Evolutionary conservation across 345 rosid genomes (phyloP), one percentile per base, ranked within the genome.

Genomic region (Passiflora organensis): DNA sequence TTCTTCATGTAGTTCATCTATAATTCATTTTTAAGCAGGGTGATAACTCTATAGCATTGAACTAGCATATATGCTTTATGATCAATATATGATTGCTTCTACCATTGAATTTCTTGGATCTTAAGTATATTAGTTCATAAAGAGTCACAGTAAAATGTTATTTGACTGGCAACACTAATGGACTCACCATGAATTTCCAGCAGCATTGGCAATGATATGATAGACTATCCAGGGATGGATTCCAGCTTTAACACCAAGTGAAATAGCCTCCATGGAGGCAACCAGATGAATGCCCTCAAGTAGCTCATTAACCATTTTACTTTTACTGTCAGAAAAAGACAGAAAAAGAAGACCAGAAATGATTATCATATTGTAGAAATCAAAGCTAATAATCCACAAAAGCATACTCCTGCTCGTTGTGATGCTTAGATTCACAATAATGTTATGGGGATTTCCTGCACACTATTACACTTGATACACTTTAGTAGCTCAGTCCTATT

Each of bases 171-270:
- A 50, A 32, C 22, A 21, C 11, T 17, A 22, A 64, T 38, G 16
- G 48, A 23, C 86, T 62, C 56, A 91, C 98, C 98, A 82, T 69
- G 98, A 91, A 72, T 82, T 91, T 64, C 98, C 98, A 73, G 98
- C 98, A 56, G 98, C 96, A 79, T 88, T 85, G 48, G 98, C 83
- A 63, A 91, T 81, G 65, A 91, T 91, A 75, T 91, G 81, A 66
- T 91, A 91, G 68, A 88, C 73, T 55, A 91, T 88, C 93, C 90
- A 84, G 15, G 98, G 98, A 81, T 91, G 89, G 59, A 86, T 77
- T 52, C 82, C 82, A 18, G 80, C 85, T 60, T 78, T 73, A 32
- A 80, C 66, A 65, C 90, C 86, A 55, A 91, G 78, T 57, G 85
- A 76, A 67, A 91, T 80, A 59, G 96, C 98, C 69, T 91, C 98